Evolutionary conservation across 495 filamentous ascomycete species (phyloP).

Genomic region (Annulohypoxylon stygium): DNA sequence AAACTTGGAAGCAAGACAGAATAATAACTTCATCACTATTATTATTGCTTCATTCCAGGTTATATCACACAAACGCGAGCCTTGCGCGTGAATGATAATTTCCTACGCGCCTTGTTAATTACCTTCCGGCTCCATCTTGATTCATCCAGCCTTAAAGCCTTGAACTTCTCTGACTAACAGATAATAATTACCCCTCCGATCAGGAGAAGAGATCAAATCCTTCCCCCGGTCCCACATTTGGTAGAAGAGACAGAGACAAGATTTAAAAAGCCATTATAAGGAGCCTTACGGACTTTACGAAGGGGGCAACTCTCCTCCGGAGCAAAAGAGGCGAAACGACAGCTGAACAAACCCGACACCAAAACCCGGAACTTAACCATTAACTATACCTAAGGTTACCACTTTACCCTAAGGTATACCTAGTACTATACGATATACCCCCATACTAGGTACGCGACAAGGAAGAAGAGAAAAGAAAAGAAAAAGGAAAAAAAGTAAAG

Average conservation of each 20-base stretch:
- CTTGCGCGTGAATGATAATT: slow-evolving; percentile 14
- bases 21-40: slow-evolving; percentile 13
- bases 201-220: slow-evolving; percentile 28
- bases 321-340: slow-evolving; percentile 40
- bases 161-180: slow-evolving; percentile 32
- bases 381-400: slow-evolving; percentile 5
- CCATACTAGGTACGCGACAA: neutral
- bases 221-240: slow-evolving; percentile 29
- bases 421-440: neutral
- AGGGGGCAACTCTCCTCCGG: slow-evolving; percentile 43
- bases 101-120: slow-evolving; percentile 23
- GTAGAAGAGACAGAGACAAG: neutral
- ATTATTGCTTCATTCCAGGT: slow-evolving; percentile 14
- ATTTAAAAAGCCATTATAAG: slow-evolving; percentile 19
- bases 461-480: slow-evolving; percentile 9
- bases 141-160: neutral
- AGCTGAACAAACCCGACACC: slow-evolving; percentile 37
- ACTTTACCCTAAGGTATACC: neutral
- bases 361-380: slow-evolving; percentile 33
- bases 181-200: slow-evolving; percentile 21
- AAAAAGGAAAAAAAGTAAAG: neutral
- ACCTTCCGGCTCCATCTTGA: slow-evolving; percentile 13
- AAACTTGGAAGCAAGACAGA: slow-evolving; percentile 32
- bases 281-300: slow-evolving; percentile 43
- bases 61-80: slow-evolving; percentile 26